These are phyloP conservation scores for Kandelia obovata DNA, from an alignment of 345 rosid species.

Conservation along the genomic window DNA sequence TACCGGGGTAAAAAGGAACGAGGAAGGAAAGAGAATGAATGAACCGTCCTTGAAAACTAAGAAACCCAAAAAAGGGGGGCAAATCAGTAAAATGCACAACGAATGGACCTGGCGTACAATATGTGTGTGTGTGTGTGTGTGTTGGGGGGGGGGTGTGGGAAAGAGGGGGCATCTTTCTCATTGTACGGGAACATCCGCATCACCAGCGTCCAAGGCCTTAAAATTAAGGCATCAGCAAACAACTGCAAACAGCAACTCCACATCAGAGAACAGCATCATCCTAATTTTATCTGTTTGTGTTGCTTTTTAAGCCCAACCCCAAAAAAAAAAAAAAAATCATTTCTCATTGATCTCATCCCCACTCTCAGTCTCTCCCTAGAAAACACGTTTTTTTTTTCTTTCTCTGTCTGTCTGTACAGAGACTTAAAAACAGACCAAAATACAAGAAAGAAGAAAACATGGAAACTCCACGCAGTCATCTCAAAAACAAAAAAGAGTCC, in stretches of 20 bases:
- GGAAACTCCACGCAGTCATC: conserved; percentile 22
- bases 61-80: conserved; percentile 17
- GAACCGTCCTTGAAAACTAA: conserved; percentile 11
- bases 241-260: conserved; percentile 22
- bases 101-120: conserved; percentile 1
- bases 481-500: conserved; percentile 29
- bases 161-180: conserved; percentile 12
- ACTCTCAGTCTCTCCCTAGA: conserved; percentile 15
- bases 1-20: too few species aligned
- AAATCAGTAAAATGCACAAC: conserved; percentile 9
- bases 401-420: conserved; percentile 17
- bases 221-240: conserved; percentile 24
- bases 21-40: neutral
- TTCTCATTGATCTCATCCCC: neutral
- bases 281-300: conserved; percentile 20
- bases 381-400: conserved; percentile 1
- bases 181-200: conserved; percentile 3
- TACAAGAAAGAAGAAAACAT: conserved; percentile 25
- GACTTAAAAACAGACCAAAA: conserved; percentile 4
- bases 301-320: conserved; percentile 16
- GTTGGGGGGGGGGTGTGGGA: neutral
- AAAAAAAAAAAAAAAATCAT: neutral
- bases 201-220: conserved; percentile 28
- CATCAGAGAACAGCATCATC: conserved; percentile 32
- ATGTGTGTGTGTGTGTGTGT: neutral